Evolutionary conservation across 176 grass and related monocot species (phyloP).

Genomic region (Pharus latifolius): DNA sequence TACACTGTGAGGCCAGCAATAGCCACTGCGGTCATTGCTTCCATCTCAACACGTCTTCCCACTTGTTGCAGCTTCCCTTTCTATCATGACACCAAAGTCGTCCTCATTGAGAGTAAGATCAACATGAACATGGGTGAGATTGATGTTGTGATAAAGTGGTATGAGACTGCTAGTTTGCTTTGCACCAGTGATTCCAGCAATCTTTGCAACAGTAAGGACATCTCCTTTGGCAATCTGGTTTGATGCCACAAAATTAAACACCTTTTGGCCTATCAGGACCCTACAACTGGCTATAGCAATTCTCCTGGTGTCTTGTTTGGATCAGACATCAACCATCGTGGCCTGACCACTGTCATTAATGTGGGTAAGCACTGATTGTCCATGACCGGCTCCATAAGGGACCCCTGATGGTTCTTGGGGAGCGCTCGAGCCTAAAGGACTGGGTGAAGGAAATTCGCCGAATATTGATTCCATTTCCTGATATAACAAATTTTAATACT

Average conservation of each 20-base stretch:
- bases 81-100: conserved; percentile 72
- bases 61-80: conserved; percentile 57
- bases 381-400: not conserved
- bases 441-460: conserved; percentile 54
- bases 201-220: conserved; percentile 88
- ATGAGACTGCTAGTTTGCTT: conserved; percentile 84
- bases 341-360: conserved; percentile 59
- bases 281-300: conserved; percentile 66
- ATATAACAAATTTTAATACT: not conserved
- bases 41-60: conserved; percentile 94
- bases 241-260: conserved; percentile 76
- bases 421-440: conserved; percentile 55
- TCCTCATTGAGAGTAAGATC: conserved; percentile 79
- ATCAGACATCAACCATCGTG: conserved; percentile 85
- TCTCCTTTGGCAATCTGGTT: conserved; percentile 94
- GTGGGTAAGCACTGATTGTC: conserved; percentile 43
- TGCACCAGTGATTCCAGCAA: conserved; percentile 91
- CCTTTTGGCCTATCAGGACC: conserved; percentile 64
- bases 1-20: conserved; percentile 83
- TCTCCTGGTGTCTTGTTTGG: conserved; percentile 67
- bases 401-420: not conserved
- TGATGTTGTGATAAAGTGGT: conserved; percentile 82
- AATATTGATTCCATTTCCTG: conserved; percentile 94
- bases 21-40: conserved; percentile 80
- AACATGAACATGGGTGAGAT: conserved; percentile 68